These are phyloP conservation scores for Pelargonium cotyledonis DNA, from an alignment of 441 rosid genomes.

Conservation along the genomic window DNA sequence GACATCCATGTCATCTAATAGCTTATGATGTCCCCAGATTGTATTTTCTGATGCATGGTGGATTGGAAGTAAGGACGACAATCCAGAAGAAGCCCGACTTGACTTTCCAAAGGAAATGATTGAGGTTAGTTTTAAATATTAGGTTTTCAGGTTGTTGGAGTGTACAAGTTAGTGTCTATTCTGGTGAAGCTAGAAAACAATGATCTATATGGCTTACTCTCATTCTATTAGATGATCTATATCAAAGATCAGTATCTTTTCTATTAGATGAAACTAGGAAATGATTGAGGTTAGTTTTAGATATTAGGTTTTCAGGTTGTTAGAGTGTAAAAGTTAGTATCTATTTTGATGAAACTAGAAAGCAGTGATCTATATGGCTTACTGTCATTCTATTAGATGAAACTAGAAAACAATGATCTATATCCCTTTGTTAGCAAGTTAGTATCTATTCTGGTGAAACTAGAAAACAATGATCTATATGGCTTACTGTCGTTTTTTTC, in stretches of 20 bases:
- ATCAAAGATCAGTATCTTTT: too few relatives aligned
- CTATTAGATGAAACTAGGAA: conserved; percentile 25
- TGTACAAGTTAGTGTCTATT: neutral
- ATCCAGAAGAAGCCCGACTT: conserved; percentile 69
- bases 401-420: too few relatives aligned
- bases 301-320: neutral
- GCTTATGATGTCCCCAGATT: conserved; percentile 41
- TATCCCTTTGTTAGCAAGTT: neutral
- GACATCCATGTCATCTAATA: conserved; percentile 4
- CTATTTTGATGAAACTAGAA: conserved; percentile 7
- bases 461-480: neutral
- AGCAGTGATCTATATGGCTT: neutral
- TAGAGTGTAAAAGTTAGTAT: neutral
- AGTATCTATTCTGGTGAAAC: neutral
- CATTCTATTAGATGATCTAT: neutral
- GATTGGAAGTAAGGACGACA: conserved; percentile 89
- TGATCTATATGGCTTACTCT: neutral
- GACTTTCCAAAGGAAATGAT: conserved; percentile 67
- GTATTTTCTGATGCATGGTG: conserved; percentile 93
- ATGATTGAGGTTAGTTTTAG: conserved; percentile 48
- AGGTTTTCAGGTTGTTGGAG: neutral
- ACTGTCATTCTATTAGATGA: neutral
- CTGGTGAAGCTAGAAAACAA: conserved; percentile 6
- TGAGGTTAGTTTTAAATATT: conserved; percentile 41
- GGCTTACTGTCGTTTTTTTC: neutral